Evolutionary conservation across 164 flowering plant species (phyloP).

Genomic region (Dillenia turbinata): DNA sequence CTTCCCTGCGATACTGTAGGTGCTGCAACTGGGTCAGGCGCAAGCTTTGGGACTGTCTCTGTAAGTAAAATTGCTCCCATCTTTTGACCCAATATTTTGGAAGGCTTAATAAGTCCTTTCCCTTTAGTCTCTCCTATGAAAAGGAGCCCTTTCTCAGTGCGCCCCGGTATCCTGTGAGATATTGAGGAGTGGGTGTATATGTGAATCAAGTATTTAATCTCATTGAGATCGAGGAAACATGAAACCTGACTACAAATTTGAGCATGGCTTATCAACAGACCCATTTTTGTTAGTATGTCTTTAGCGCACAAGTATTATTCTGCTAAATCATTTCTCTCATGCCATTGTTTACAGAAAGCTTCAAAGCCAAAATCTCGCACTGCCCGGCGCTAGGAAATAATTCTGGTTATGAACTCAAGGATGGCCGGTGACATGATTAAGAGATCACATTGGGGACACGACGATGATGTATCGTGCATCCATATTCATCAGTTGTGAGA

Average conservation of each 20-base stretch:
- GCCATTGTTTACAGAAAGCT: slow-evolving; percentile 33
- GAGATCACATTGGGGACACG: too few relatives aligned
- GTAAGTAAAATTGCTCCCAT: slow-evolving; percentile 45
- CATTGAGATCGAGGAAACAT: too few relatives aligned
- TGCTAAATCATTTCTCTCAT: not conserved
- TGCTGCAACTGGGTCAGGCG: slow-evolving; percentile 66
- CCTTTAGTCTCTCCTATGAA: not conserved
- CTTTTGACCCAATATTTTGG: not conserved
- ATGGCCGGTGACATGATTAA: too few relatives aligned
- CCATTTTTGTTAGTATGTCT: not conserved
- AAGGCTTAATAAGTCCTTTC: not conserved
- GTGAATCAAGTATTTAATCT: too few relatives aligned
- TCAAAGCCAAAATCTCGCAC: slow-evolving; percentile 51
- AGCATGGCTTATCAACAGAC: too few relatives aligned
- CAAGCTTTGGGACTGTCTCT: slow-evolving; percentile 70
- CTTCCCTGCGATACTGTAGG: slow-evolving; percentile 25
- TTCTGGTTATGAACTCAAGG: not conserved
- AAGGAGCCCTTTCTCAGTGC: not conserved
- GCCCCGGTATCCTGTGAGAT: too few relatives aligned
- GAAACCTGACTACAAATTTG: too few relatives aligned
- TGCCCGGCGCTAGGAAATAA: slow-evolving; percentile 31
- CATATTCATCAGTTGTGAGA: too few relatives aligned
- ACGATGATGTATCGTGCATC: too few relatives aligned
- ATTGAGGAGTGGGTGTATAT: too few relatives aligned
- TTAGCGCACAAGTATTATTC: not conserved